Evolutionary conservation across 2,329 filamentous ascomycete genomes (phyloP).

Genomic region (Curvularia hawaiiensis): DNA sequence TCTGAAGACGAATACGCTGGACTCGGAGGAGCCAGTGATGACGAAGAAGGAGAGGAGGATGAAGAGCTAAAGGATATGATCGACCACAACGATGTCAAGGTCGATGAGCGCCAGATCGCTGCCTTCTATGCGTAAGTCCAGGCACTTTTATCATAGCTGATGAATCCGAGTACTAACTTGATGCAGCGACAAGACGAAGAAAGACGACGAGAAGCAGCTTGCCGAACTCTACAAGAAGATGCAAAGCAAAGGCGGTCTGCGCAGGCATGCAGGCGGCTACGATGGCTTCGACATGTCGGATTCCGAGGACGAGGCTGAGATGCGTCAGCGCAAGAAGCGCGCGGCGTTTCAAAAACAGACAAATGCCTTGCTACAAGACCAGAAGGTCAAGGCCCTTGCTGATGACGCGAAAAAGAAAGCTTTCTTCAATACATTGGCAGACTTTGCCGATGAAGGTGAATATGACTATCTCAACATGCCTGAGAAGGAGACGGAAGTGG

Average conservation of each 20-base stretch:
- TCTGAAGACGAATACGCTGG: constrained; percentile 98
- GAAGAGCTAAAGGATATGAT: constrained; percentile 86
- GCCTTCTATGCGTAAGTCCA: constrained; percentile 83
- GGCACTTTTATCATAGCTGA: no score
- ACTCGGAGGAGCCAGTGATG: constrained; percentile 85
- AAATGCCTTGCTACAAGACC: constrained; percentile 83
- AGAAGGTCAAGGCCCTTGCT: constrained; percentile 88
- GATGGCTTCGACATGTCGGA: constrained; percentile 80
- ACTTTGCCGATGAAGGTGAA: constrained; percentile 73
- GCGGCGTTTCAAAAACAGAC: constrained; percentile 91
- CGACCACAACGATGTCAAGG: constrained; percentile 76
- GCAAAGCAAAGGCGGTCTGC: constrained; percentile 79
- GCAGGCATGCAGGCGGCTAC: constrained; percentile 70
- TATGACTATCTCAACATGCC: constrained; percentile 72
- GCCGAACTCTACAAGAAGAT: constrained; percentile 58
- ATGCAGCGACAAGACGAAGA: constrained; percentile 75
- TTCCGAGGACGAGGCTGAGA: constrained; percentile 84
- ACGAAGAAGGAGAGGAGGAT: constrained; percentile 78
- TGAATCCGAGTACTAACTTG: constrained; percentile 20
- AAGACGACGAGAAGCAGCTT: constrained; percentile 72
- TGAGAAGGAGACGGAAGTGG: constrained; percentile 33
- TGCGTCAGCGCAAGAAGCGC: constrained; percentile 78
- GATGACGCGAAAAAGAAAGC: constrained; percentile 87
- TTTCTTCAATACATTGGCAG: constrained; percentile 89
- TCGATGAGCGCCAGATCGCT: constrained; percentile 80